A percentile compares a stretch with the other conserved stretches of the same genome.
Conservation (phyloP, 169 alveolate species). For the Eimeria praecox region DNA sequence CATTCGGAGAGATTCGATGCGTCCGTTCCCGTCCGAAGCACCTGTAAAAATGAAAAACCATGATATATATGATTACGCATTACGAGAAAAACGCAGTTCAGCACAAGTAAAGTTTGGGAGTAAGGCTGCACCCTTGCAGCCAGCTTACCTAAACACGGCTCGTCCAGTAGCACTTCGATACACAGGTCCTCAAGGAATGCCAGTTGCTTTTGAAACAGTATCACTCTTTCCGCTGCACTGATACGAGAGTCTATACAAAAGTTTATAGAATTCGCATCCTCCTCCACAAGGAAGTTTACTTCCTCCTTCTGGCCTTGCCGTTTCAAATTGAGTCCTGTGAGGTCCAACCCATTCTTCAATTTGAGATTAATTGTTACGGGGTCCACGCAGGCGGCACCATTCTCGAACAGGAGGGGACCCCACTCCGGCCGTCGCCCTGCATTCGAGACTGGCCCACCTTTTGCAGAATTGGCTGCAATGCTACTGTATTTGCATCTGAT, state of each 20-base stretch:
- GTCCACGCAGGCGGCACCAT: background rate
- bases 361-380: background rate
- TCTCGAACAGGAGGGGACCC: too few relatives aligned
- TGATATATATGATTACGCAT: background rate
- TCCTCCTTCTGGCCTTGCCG: background rate
- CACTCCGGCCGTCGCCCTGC: background rate
- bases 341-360: background rate
- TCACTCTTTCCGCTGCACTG: constrained; percentile 6
- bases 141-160: constrained; percentile 61
- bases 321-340: background rate
- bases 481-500: background rate
- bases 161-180: constrained; percentile 63
- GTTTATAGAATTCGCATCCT: constrained; percentile 6
- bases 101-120: background rate
- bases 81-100: background rate
- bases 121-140: background rate
- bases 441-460: background rate
- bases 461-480: background rate
- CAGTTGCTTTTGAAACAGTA: constrained; percentile 32
- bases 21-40: constrained; percentile 60
- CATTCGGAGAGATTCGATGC: constrained; percentile 31
- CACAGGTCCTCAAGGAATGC: constrained; percentile 56
- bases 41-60: constrained; percentile 34
- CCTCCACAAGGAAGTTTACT: background rate
- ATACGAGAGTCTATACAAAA: constrained; percentile 21